Percentiles rank a stretch among this genome's conserved stretches.
Conservation (phyloP, 2,329 filamentous ascomycete genomes). For the Aschersonia sp. region DNA sequence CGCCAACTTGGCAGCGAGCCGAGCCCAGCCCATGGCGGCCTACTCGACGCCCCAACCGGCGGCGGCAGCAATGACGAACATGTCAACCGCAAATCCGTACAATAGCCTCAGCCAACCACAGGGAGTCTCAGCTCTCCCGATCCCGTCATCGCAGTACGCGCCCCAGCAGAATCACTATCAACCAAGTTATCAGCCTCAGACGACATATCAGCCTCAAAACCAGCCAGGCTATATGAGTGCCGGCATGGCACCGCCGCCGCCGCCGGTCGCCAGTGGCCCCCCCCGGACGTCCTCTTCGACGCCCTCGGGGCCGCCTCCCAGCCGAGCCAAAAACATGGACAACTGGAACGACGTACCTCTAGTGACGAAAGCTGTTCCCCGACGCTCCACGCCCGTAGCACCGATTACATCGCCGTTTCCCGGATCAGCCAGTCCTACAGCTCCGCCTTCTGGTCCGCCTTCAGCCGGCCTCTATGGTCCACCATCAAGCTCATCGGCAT, state of each 20-base stretch:
- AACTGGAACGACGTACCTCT: conserved; percentile 95
- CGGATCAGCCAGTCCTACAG: conserved; percentile 38
- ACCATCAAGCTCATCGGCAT: conserved; percentile 59
- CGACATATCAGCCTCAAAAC: conserved; percentile 37
- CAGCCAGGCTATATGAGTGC: conserved; percentile 22
- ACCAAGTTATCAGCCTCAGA: conserved; percentile 8
- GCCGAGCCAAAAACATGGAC: conserved; percentile 55
- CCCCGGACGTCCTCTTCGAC: conserved; percentile 40
- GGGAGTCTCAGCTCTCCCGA: conserved; percentile 11
- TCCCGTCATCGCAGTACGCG: conserved; percentile 20
- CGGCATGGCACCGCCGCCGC: conserved; percentile 14
- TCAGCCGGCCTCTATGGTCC: conserved; percentile 40
- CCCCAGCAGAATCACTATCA: conserved; percentile 22
- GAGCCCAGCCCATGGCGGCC: conserved; percentile 19
- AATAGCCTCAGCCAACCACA: conserved; percentile 8
- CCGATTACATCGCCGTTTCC: conserved; percentile 66
- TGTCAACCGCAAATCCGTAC: conserved; percentile 12
- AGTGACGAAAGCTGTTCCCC: conserved; percentile 59
- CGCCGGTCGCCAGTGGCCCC: conserved; percentile 21
- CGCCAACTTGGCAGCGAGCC: not conserved
- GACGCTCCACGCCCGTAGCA: conserved; percentile 60
- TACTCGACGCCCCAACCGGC: conserved; percentile 33
- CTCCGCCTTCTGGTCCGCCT: conserved; percentile 2
- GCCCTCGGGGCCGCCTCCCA: conserved; percentile 54
- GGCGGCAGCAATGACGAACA: conserved; percentile 9